Base-by-base conservation (phyloP, 257 asterid genomes). In the Salvia splendens region DNA sequence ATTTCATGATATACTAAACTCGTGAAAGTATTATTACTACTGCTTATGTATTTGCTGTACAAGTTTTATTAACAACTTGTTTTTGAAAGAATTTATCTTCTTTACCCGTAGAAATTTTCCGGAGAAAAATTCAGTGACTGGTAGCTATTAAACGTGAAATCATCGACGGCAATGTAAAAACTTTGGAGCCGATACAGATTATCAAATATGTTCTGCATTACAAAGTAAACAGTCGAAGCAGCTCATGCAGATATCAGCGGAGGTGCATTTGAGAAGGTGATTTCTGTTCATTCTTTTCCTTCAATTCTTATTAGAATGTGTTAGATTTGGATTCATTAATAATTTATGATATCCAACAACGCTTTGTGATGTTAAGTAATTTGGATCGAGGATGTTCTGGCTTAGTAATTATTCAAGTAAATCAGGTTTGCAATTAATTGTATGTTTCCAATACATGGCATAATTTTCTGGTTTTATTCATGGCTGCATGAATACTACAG, bases 221-320 rank as follows among this genome's bases (percentile, higher is more conserved):
- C 89, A 36, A 94, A 87, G 80, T 85, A 88, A 83, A 88, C 99
- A 16, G 95, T 91, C 54, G 99, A 94, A 79, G 84, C 88, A 64
- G 91, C 87, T 67, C 96, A 94, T 69, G 87, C 91, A 58, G 96
- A 87, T 78, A 91, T 94, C 51, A 88, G 99, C 72, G 96, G 97
- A 67, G 79, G 85, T 72, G 80, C 87, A 80, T 91, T 94, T 77
- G 97, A 94, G 79, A 94, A 91, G 97, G 97, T 93, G 75, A 82
- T 64, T 45, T 7, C 53, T 40, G 61, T 32, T 54, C 42, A 45
- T 32, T 42, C 16, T 16, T 50, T 5, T 66, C 36, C 30, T 24
- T 24, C 1, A 24, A 24, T 24, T 24, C 1, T 24, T 24, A 24
- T 24, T 24, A 35, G 20, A 42, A 40, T 10, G 14, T 53, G 60